These are phyloP conservation scores for Bryoglossum gracile DNA, from an alignment of 495 filamentous ascomycete species.

Conservation along the genomic window DNA sequence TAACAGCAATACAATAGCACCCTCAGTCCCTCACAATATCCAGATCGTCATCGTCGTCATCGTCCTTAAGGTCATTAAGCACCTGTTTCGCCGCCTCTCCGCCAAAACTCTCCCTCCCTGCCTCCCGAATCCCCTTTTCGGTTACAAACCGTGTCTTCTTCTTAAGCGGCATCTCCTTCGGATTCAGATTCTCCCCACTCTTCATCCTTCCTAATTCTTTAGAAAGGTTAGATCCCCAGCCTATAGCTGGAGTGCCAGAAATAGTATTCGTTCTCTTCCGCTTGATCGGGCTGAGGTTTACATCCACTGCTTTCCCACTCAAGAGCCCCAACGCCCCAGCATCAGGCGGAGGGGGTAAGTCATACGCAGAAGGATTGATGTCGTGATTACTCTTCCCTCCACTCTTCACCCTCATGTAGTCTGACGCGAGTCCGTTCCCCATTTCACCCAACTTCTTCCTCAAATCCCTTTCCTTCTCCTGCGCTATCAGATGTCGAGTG, in stretches of 20 bases:
- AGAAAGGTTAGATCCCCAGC: constrained; percentile 42
- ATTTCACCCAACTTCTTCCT: constrained; percentile 55
- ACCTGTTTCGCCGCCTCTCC: constrained; percentile 33
- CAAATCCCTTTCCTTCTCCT: constrained; percentile 77
- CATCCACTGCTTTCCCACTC: constrained; percentile 44
- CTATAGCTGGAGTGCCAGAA: constrained; percentile 29
- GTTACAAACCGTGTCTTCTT: constrained; percentile 84
- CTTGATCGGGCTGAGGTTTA: constrained; percentile 69
- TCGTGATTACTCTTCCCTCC: background rate
- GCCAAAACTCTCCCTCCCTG: constrained; percentile 67
- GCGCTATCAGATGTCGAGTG: constrained; percentile 31
- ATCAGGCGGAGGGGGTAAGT: constrained; percentile 30
- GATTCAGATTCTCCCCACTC: constrained; percentile 40
- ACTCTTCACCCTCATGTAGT: constrained; percentile 56
- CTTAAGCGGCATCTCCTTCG: constrained; percentile 37
- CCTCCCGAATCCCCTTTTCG: constrained; percentile 66
- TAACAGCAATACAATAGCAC: no score
- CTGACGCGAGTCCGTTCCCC: constrained; percentile 62
- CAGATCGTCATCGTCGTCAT: constrained; percentile 40
- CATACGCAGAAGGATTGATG: background rate
- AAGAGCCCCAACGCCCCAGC: constrained; percentile 50
- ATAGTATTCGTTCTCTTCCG: constrained; percentile 48
- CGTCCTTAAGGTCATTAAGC: constrained; percentile 35
- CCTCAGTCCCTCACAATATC: constrained; percentile 42
- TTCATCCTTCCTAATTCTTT: constrained; percentile 46